Percentiles rank a stretch among this genome's conserved stretches.
Conservation (phyloP, 1,284 basidiomycete genomes). For the Phylloporus sp. region DNA sequence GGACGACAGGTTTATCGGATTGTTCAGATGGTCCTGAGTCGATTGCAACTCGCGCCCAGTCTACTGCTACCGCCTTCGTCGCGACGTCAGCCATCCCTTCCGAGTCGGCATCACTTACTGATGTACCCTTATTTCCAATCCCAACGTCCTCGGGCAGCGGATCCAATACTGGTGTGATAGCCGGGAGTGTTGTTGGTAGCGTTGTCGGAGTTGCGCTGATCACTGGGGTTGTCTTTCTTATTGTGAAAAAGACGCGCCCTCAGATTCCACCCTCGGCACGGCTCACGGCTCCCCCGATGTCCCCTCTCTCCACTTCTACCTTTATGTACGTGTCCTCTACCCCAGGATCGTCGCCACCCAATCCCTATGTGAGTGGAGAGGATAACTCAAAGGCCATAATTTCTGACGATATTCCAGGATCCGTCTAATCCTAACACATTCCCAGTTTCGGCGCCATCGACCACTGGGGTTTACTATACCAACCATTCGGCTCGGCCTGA, state of each 20-base stretch:
- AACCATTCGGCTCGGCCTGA: too few relatives aligned
- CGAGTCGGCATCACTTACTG: too few relatives aligned
- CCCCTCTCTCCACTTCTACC: constrained; percentile 5
- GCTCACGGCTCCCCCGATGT: background rate
- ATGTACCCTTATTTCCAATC: too few relatives aligned
- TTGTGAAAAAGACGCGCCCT: constrained; percentile 35
- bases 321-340: constrained; percentile 6
- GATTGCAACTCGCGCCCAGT: too few relatives aligned
- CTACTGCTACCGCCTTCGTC: too few relatives aligned
- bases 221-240: constrained; percentile 29
- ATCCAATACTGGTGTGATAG: constrained; percentile 30
- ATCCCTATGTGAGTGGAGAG: constrained; percentile 32
- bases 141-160: too few relatives aligned
- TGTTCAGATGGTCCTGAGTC: background rate
- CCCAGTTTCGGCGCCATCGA: constrained; percentile 16
- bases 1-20: background rate
- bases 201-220: constrained; percentile 37
- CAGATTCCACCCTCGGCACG: constrained; percentile 18
- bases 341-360: constrained; percentile 31
- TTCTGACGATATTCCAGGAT: constrained; percentile 25
- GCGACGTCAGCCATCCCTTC: too few relatives aligned
- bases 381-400: background rate
- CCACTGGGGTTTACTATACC: too few relatives aligned
- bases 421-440: constrained; percentile 40
- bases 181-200: constrained; percentile 46